Evolutionary conservation across 148 eudicot genomes (phyloP).

Genomic region (Fagopyrum tataricum): DNA sequence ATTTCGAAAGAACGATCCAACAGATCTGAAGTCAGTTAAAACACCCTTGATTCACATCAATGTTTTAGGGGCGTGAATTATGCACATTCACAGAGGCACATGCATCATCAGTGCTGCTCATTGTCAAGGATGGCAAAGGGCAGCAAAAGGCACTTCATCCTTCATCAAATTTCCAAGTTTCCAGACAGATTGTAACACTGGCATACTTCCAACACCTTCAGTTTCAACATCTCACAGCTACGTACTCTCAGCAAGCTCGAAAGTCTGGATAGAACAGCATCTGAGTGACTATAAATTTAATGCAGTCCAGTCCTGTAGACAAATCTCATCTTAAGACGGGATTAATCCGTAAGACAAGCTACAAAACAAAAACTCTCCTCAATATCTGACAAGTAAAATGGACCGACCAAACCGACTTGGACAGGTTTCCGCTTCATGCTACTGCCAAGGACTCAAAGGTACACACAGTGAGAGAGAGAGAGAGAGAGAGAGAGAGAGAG

Average conservation of each 20-base stretch:
- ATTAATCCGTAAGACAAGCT: background rate
- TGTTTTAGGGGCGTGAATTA: constrained; percentile 49
- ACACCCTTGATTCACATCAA: background rate
- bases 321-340: background rate
- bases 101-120: constrained; percentile 41
- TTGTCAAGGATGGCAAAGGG: constrained; percentile 61
- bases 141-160: constrained; percentile 40
- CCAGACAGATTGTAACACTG: background rate
- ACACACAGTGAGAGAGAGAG: background rate
- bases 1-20: too few species aligned
- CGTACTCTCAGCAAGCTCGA: background rate
- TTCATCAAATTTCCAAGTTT: constrained; percentile 27
- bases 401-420: background rate
- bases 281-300: background rate
- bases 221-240: background rate
- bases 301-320: background rate
- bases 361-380: background rate
- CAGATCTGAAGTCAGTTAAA: too few species aligned
- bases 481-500: background rate
- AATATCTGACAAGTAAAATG: background rate
- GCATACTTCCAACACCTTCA: background rate
- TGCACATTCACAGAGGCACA: constrained; percentile 69
- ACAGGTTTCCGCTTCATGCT: background rate
- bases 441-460: background rate
- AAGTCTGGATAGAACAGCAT: background rate